These are phyloP conservation scores for Colletotrichum nymphaeae DNA, from an alignment of 2,329 filamentous ascomycete species.

Conservation along the genomic window DNA sequence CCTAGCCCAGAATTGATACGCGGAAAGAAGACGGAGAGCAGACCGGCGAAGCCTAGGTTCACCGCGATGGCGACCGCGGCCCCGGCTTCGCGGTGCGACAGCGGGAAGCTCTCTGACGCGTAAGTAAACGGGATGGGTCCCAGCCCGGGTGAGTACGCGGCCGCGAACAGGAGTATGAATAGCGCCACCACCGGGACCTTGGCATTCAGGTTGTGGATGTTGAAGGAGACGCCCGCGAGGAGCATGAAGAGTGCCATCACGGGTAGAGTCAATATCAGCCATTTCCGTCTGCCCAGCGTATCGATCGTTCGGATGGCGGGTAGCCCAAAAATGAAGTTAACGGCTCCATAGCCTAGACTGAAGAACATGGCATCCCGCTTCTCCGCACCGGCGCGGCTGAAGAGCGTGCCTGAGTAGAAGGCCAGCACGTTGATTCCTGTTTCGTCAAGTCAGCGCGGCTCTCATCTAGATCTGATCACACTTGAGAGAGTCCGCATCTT, in stretches of 20 bases:
- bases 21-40: constrained; percentile 56
- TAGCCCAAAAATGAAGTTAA: constrained; percentile 56
- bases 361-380: constrained; percentile 43
- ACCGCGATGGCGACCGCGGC: constrained; percentile 59
- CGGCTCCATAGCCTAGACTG: constrained; percentile 49
- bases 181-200: constrained; percentile 47
- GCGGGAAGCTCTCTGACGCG: constrained; percentile 61
- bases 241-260: constrained; percentile 56
- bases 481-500: not conserved
- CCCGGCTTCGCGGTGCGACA: constrained; percentile 61
- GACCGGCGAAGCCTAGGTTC: constrained; percentile 59
- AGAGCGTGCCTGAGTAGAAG: constrained; percentile 53
- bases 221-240: constrained; percentile 49
- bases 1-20: constrained; percentile 41
- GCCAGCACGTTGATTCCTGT: constrained; percentile 51
- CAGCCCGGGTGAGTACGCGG: constrained; percentile 53
- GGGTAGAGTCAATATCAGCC: constrained; percentile 55
- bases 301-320: constrained; percentile 54
- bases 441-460: not conserved
- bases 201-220: constrained; percentile 36
- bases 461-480: not conserved
- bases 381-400: constrained; percentile 38
- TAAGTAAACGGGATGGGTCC: constrained; percentile 63
- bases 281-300: constrained; percentile 54
- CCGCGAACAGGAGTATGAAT: constrained; percentile 54